phyloP scores from a whole-genome alignment of 495 filamentous ascomycete species.

The Penicillium diatomitis region DNA sequence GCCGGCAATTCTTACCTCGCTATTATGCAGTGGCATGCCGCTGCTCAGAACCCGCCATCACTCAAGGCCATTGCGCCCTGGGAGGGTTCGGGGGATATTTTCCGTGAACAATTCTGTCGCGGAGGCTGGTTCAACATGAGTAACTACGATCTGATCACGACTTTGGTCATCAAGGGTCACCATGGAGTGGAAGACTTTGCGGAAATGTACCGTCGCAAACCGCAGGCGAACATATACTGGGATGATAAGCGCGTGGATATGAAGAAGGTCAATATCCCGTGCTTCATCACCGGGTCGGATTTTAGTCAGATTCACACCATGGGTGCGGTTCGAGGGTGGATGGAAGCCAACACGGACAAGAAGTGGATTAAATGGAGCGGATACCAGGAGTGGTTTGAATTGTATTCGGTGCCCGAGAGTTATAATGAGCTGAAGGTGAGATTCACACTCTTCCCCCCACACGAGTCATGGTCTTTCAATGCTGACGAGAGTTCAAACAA shows the following conservation, averaged over 20 bases:
- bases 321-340: constrained; percentile 28
- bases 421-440: constrained; percentile 1
- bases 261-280: constrained; percentile 12
- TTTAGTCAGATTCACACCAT: constrained; percentile 25
- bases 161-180: constrained; percentile 8
- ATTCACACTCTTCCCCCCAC: not conserved
- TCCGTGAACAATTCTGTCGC: constrained; percentile 18
- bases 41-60: constrained; percentile 24
- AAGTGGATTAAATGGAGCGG: constrained; percentile 18
- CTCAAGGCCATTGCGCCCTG: constrained; percentile 33
- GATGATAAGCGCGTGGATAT: constrained; percentile 15
- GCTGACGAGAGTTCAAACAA: too few relatives aligned
- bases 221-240: constrained; percentile 14
- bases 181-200: constrained; percentile 18
- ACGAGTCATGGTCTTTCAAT: not conserved
- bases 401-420: constrained; percentile 16
- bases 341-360: constrained; percentile 15
- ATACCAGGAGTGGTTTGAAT: constrained; percentile 36
- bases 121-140: constrained; percentile 40
- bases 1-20: constrained; percentile 16
- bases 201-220: constrained; percentile 9
- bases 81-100: constrained; percentile 32
- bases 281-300: constrained; percentile 15
- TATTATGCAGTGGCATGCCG: constrained; percentile 31
- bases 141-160: constrained; percentile 5